These are phyloP conservation scores for Hericium alpestre DNA, from an alignment of 768 basidiomycete genomes.

Conservation along the genomic window DNA sequence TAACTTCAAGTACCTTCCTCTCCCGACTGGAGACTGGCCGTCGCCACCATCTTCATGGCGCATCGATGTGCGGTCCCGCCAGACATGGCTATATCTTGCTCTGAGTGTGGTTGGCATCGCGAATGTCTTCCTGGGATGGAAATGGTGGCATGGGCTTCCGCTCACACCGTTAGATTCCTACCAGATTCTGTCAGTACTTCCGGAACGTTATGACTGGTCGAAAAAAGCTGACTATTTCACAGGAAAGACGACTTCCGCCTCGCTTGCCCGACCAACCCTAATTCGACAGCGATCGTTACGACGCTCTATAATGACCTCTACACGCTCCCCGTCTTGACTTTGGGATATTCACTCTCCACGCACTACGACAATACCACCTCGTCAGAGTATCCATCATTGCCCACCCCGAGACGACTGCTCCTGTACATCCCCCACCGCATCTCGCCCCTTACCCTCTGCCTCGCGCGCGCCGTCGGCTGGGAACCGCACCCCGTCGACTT, in stretches of 20 bases:
- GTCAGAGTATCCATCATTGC: background rate
- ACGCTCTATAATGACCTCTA: slow-evolving; percentile 24
- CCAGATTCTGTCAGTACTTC: background rate
- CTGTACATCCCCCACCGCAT: slow-evolving; percentile 23
- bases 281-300: slow-evolving; percentile 18
- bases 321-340: slow-evolving; percentile 21
- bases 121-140: background rate
- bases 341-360: slow-evolving; percentile 20
- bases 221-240: background rate
- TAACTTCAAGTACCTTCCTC: background rate
- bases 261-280: background rate
- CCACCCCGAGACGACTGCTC: slow-evolving; percentile 20
- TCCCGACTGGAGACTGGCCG: background rate
- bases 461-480: slow-evolving; percentile 22
- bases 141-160: background rate
- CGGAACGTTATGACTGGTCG: background rate
- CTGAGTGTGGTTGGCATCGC: background rate
- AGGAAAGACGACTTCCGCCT: background rate
- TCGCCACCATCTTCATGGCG: background rate
- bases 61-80: background rate
- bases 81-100: background rate
- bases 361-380: slow-evolving; percentile 13
- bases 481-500: slow-evolving; percentile 18
- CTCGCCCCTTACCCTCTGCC: slow-evolving; percentile 21
- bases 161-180: slow-evolving; percentile 1